Percentiles rank a stretch among this genome's conserved stretches.
Conservation (phyloP, 768 basidiomycete species). For the Coprinopsis cinerea region DNA sequence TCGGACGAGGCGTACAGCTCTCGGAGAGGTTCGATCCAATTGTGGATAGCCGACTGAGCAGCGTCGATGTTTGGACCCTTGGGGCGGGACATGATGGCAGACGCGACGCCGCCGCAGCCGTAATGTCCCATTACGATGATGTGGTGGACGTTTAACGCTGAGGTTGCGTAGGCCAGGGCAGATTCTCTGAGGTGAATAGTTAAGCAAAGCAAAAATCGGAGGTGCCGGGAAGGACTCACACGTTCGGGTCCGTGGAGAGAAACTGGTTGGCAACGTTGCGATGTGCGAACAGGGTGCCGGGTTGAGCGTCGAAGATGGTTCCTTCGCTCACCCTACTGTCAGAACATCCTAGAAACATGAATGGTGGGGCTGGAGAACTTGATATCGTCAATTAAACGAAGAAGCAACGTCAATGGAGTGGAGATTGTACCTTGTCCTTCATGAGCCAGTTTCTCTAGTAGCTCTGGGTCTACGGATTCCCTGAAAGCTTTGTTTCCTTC, state of each 20-base stretch:
- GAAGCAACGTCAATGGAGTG: background rate
- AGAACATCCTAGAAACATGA: slow-evolving; percentile 33
- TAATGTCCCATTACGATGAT: slow-evolving; percentile 41
- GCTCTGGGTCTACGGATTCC: slow-evolving; percentile 17
- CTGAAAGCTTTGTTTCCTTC: slow-evolving; percentile 29
- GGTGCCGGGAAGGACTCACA: slow-evolving; percentile 19
- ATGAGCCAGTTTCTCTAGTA: slow-evolving; percentile 24
- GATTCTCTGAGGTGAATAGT: slow-evolving; percentile 19
- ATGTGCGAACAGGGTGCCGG: slow-evolving; percentile 32
- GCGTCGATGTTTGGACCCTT: slow-evolving; percentile 17
- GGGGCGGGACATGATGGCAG: slow-evolving; percentile 25
- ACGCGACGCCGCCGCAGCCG: slow-evolving; percentile 36
- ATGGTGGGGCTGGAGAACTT: slow-evolving; percentile 24
- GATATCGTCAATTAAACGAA: background rate
- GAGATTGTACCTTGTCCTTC: slow-evolving; percentile 29
- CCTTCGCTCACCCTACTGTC: slow-evolving; percentile 34
- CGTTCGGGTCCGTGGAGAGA: slow-evolving; percentile 27
- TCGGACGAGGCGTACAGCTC: slow-evolving; percentile 26
- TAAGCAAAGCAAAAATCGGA: background rate
- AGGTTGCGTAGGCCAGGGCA: slow-evolving; percentile 33
- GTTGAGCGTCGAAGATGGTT: slow-evolving; percentile 32
- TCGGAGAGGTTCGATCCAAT: slow-evolving; percentile 34
- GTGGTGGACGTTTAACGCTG: slow-evolving; percentile 29
- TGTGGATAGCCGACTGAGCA: slow-evolving; percentile 27
- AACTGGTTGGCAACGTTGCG: slow-evolving; percentile 38